A percentile compares a stretch with the other conserved stretches of the same genome.
phyloP scores from a whole-genome alignment of 208 protist genomes.

The Leishmania braziliensis region DNA sequence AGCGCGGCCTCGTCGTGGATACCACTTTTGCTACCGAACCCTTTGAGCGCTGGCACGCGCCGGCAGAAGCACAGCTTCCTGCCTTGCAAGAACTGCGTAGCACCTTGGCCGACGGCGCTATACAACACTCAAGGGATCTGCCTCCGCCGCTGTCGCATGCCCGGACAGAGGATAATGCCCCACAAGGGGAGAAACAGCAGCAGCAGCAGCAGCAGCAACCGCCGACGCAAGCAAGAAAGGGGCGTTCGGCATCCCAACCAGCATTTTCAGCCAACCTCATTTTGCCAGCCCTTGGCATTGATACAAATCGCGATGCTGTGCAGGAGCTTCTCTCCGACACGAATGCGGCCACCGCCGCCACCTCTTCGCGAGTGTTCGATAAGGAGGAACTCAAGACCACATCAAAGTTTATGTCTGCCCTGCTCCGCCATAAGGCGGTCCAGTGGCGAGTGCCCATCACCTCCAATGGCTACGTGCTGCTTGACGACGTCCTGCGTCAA shows the following conservation, averaged over 20 bases:
- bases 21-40: constrained; percentile 24
- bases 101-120: constrained; percentile 9
- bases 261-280: not conserved
- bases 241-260: not conserved
- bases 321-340: constrained; percentile 29
- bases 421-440: constrained; percentile 80
- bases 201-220: not conserved
- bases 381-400: constrained; percentile 23
- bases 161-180: not conserved
- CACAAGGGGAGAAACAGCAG: not conserved
- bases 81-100: constrained; percentile 15
- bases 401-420: constrained; percentile 61
- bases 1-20: constrained; percentile 40
- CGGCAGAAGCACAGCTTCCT: constrained; percentile 8
- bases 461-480: constrained; percentile 57
- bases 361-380: not conserved
- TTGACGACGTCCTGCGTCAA: constrained; percentile 53
- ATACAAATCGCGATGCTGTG: constrained; percentile 40
- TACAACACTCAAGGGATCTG: not conserved
- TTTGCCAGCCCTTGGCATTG: constrained; percentile 8
- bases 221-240: not conserved
- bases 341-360: not conserved
- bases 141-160: not conserved
- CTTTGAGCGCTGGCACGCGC: constrained; percentile 22
- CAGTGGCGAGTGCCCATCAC: constrained; percentile 56